A percentile compares a stretch with the other conserved stretches of the same genome.
Evolutionary conservation across 2,329 filamentous ascomycete species (phyloP).

Genomic region (Fusarium sp.): DNA sequence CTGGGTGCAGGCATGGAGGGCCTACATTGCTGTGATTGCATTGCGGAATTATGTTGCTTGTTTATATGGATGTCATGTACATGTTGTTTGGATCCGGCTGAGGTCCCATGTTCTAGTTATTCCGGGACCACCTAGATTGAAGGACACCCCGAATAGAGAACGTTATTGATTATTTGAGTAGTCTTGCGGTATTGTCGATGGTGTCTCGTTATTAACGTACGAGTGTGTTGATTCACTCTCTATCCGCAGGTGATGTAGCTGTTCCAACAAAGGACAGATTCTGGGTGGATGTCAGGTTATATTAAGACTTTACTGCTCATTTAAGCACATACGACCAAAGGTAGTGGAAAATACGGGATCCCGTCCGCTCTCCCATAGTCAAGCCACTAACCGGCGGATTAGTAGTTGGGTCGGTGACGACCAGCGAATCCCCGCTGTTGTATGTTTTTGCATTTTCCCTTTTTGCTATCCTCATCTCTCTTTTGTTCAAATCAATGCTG

Average conservation of each 20-base stretch:
- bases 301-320: accelerated
- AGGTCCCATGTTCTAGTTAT: not conserved
- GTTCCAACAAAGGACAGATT: not conserved
- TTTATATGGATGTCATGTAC: not conserved
- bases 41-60: not conserved
- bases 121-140: not conserved
- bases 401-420: not conserved
- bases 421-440: not conserved
- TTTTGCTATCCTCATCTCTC: not conserved
- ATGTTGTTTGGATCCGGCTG: not conserved
- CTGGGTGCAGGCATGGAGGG: not conserved
- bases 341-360: not conserved
- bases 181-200: not conserved
- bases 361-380: not conserved
- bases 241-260: not conserved
- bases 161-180: not conserved
- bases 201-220: not conserved
- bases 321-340: not conserved
- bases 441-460: not conserved
- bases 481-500: not conserved
- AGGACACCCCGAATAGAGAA: not conserved
- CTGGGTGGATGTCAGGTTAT: accelerated
- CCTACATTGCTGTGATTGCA: not conserved
- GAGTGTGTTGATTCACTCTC: not conserved
- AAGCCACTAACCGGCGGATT: not conserved